Base-by-base conservation (phyloP, 768 basidiomycete genomes). In the Tulasnella sp. region DNA sequence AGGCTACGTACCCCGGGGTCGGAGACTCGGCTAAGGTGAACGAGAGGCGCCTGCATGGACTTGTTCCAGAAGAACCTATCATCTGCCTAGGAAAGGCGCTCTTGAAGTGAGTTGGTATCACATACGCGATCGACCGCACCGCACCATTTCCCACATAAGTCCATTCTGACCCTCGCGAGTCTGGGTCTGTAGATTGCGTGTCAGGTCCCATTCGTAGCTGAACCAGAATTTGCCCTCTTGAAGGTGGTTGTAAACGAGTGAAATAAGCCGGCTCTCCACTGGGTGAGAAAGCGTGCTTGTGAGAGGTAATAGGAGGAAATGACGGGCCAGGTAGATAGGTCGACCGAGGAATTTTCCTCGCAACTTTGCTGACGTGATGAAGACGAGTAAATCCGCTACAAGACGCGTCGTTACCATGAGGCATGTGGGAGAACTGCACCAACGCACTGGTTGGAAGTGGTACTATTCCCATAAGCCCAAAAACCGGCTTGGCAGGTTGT, bases 1-100 rank as follows among this genome's bases (percentile, higher is more conserved):
- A n/a, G n/a, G n/a, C n/a, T n/a, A n/a, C n/a, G n/a, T n/a, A n/a
- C n/a, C n/a, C n/a, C n/a, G n/a, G n/a, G n/a, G n/a, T n/a, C n/a
- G n/a, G n/a, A n/a, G n/a, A n/a, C n/a, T n/a, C n/a, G n/a, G n/a
- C n/a, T n/a, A n/a, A 68, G 65, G 65, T 80, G 80, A 57, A 84
- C 82, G 60, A 90, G 70, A 62, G 76, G 75, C 12, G 74, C 70
- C 59, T 83, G 81, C 57, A 85, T 65, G 49, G 61, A 85, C 80
- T 81, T 86, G 69, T 99, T 99, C 94, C 96, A 99, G 71, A 98
- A 98, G 72, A 99, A 99, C 61, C 93, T 78, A 66, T 96, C 91
- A 62, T 99, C 96, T 35, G 83, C 84, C 84, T 93, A 63, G 14
- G 59, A n/a, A 17, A 23, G 8, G 19, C 23, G 32, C 3, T 27